phyloP scores from a whole-genome alignment of 2,329 filamentous ascomycete species.

The Botrytis tulipae region DNA sequence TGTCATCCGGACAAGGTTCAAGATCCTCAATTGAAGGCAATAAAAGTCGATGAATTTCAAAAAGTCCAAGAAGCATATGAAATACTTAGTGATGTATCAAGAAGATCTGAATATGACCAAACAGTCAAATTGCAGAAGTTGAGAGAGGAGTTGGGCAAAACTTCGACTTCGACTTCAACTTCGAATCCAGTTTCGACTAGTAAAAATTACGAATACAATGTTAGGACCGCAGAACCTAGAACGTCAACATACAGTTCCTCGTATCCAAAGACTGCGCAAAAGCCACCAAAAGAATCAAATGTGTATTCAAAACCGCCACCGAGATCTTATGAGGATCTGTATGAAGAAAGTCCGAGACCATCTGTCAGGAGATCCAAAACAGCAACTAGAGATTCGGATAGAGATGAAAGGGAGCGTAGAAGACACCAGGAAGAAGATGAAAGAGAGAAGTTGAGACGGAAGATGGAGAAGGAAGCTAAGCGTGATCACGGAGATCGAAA shows the following conservation, averaged over 20 bases:
- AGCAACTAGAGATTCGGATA: slow-evolving; percentile 31
- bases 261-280: slow-evolving; percentile 16
- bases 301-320: slow-evolving; percentile 34
- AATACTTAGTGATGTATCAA: slow-evolving; percentile 73
- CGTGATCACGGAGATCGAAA: slow-evolving; percentile 35
- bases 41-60: slow-evolving; percentile 86
- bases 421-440: slow-evolving; percentile 38
- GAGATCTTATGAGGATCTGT: slow-evolving; percentile 51
- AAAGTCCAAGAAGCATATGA: slow-evolving; percentile 92
- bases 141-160: slow-evolving; percentile 49
- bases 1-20: slow-evolving; percentile 92
- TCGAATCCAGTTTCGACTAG: slow-evolving; percentile 34
- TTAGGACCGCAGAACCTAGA: slow-evolving; percentile 52
- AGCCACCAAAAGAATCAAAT: slow-evolving; percentile 29
- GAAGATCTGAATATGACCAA: slow-evolving; percentile 75
- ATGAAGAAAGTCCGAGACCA: slow-evolving; percentile 43
- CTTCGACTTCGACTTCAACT: slow-evolving; percentile 29
- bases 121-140: slow-evolving; percentile 63
- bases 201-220: slow-evolving; percentile 45
- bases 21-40: slow-evolving; percentile 62
- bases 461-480: slow-evolving; percentile 37
- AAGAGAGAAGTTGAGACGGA: slow-evolving; percentile 34
- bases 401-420: slow-evolving; percentile 38
- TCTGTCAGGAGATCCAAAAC: slow-evolving; percentile 39
- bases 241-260: slow-evolving; percentile 28